A percentile compares a stretch with the other conserved stretches of the same genome.
Conservation (phyloP, 2,329 filamentous ascomycete species). For the Dryadomyces sulphureus region DNA sequence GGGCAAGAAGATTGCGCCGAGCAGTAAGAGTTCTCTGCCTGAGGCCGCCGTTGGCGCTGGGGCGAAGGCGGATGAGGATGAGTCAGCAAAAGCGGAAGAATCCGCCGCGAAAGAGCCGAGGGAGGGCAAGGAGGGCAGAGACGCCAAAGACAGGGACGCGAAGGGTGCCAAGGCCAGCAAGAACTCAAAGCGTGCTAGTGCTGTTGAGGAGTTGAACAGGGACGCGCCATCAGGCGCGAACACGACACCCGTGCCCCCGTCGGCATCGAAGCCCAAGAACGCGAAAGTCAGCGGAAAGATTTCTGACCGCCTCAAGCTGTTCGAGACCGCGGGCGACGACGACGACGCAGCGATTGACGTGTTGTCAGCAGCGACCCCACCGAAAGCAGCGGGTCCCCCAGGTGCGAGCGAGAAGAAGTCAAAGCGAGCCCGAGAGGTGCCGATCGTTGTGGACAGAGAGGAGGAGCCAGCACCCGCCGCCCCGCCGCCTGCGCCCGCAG, state of each 20-base stretch:
- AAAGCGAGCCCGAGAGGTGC: neutral
- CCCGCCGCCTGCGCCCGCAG: neutral
- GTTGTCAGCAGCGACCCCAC: conserved; percentile 14
- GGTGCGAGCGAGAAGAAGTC: conserved; percentile 17
- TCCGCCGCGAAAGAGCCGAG: neutral
- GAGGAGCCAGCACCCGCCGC: neutral
- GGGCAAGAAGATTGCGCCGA: conserved; percentile 29
- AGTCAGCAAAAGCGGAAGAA: conserved; percentile 2
- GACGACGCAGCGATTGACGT: conserved; percentile 11
- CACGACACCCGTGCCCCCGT: neutral
- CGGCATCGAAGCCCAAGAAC: conserved; percentile 23
- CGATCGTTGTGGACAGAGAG: conserved; percentile 16
- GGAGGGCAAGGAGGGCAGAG: conserved; percentile 4
- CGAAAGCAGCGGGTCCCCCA: conserved; percentile 16
- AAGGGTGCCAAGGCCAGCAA: conserved; percentile 8
- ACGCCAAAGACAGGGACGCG: neutral
- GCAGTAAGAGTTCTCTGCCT: conserved; percentile 23
- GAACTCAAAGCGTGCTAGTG: conserved; percentile 23
- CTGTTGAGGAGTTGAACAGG: conserved; percentile 4
- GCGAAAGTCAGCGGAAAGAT: conserved; percentile 32
- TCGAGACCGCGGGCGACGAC: conserved; percentile 30
- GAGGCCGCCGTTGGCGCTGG: no score
- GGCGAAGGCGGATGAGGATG: no score
- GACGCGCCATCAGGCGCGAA: conserved; percentile 5
- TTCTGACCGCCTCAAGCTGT: conserved; percentile 40